phyloP scores from a whole-genome alignment of 1,284 basidiomycete species.

The Rhodotorula sp. region DNA sequence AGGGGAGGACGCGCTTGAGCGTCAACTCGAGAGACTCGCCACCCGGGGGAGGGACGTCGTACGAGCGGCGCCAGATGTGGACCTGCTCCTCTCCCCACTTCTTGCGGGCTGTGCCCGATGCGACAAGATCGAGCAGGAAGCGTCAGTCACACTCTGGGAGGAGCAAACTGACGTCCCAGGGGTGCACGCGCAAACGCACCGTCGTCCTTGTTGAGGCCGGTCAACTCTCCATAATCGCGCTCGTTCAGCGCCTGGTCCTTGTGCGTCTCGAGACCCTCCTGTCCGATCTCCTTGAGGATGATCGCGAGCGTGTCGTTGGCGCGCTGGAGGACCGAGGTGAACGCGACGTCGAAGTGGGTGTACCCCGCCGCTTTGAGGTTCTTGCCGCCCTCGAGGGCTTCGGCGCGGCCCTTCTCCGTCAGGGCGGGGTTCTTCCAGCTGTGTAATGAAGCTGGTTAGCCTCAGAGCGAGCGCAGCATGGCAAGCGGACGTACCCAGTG shows the following conservation, averaged over 20 bases:
- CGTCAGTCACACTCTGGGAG: too few relatives aligned
- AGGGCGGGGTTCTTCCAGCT: constrained; percentile 40
- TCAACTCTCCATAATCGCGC: constrained; percentile 52
- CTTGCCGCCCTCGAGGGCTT: constrained; percentile 44
- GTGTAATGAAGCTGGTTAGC: background rate
- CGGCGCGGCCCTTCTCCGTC: constrained; percentile 41
- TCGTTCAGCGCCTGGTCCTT: constrained; percentile 54
- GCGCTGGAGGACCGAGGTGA: constrained; percentile 52
- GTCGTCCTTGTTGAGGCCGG: constrained; percentile 52
- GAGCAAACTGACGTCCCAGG: too few relatives aligned
- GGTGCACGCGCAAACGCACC: constrained; percentile 11
- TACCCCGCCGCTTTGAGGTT: constrained; percentile 46
- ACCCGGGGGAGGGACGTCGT: constrained; percentile 52
- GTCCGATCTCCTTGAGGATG: constrained; percentile 52
- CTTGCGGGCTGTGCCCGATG: constrained; percentile 45
- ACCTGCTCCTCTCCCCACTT: constrained; percentile 55
- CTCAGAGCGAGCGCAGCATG: background rate
- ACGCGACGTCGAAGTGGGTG: constrained; percentile 49
- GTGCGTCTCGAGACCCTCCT: constrained; percentile 48
- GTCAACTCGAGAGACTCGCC: constrained; percentile 53
- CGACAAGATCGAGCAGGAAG: background rate
- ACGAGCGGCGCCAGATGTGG: constrained; percentile 48
- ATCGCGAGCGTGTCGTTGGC: constrained; percentile 52
- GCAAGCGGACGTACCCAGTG: constrained; percentile 30
- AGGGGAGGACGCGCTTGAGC: constrained; percentile 50